Base-by-base conservation (phyloP, 257 asterid species). In the Solanum dulcamara region DNA sequence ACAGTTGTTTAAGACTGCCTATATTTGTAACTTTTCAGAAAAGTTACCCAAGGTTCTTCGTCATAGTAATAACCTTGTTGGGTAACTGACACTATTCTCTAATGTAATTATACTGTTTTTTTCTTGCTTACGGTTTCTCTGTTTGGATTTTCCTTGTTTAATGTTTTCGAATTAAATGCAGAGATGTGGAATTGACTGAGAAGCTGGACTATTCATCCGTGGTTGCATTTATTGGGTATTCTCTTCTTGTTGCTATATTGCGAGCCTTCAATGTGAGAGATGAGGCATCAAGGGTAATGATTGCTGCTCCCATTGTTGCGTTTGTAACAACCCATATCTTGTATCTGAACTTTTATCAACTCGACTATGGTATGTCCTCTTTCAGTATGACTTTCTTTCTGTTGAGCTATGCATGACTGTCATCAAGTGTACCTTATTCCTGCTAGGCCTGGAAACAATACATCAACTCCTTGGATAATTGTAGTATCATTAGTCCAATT, bases 151-250 rank as follows among this genome's bases (percentile, higher is more conserved):
- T 84, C 80, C 67, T 77, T 66, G 33, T 81, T 62, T 85, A 70
- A 75, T 82, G 22, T 40, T 60, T 32, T 84, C 71, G 32, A 84
- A 84, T 24, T 32, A 55, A 67, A 42, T 89, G 89, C 95, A 92
- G 95, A 82, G 94, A 92, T 84, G 93, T 94, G 22, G 97, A 95
- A 77, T 89, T 95, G 88, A 92, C 97, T 12, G 97, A 93, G 93
- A 95, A 92, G 92, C 90, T 92, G 84, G 94, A 91, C 68, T 89
- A 90, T 89, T 92, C 94, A 22, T 91, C 93, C 44, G 89, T 86
- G 6, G 92, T 86, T 60, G 92, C 94, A 20, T 90, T 91, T 40
- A 89, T 89, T 46, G 95, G 95, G 86, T 92, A 86, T 85, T 89
- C 93, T 9, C 91, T 91, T 51, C 84, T 91, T 79, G 86, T 91